Evolutionary conservation across 1,284 basidiomycete genomes (phyloP).

Genomic region (Mycosarcoma maydis): DNA sequence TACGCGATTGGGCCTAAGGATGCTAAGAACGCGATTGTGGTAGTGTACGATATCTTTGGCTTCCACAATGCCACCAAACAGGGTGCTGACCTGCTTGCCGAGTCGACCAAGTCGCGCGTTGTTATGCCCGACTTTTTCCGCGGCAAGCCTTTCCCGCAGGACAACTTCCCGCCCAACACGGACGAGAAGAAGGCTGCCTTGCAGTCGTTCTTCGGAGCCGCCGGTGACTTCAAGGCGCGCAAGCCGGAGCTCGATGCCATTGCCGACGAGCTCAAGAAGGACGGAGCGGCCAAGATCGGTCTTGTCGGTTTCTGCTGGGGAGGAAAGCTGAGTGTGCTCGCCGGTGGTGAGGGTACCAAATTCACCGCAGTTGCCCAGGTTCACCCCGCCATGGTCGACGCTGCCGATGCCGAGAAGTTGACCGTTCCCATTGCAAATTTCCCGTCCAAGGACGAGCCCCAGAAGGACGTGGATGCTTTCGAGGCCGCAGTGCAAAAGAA

Average conservation of each 20-base stretch:
- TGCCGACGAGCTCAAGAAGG: conserved; percentile 69
- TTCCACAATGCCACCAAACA: conserved; percentile 70
- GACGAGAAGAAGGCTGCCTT: conserved; percentile 69
- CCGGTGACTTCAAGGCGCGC: conserved; percentile 68
- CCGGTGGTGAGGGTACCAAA: conserved; percentile 45
- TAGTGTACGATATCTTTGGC: conserved; percentile 77
- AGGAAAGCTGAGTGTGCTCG: conserved; percentile 49
- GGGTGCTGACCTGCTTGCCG: conserved; percentile 73
- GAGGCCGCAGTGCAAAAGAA: conserved; percentile 67
- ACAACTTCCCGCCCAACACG: conserved; percentile 71
- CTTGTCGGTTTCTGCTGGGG: conserved; percentile 70
- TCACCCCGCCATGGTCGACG: conserved; percentile 71
- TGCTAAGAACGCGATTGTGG: conserved; percentile 72
- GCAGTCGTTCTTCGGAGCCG: conserved; percentile 68
- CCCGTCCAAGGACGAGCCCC: conserved; percentile 74
- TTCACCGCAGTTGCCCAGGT: conserved; percentile 53
- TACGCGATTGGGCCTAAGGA: conserved; percentile 67
- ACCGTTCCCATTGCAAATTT: conserved; percentile 74
- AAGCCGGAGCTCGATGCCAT: conserved; percentile 71
- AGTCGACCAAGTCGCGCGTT: conserved; percentile 68
- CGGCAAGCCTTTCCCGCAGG: conserved; percentile 70
- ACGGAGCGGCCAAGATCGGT: conserved; percentile 71
- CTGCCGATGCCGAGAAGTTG: conserved; percentile 71
- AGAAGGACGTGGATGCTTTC: conserved; percentile 70
- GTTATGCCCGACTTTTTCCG: conserved; percentile 77